phyloP scores from a whole-genome alignment of 148 eudicot genomes.

The Vaccinium macrocarpon region DNA sequence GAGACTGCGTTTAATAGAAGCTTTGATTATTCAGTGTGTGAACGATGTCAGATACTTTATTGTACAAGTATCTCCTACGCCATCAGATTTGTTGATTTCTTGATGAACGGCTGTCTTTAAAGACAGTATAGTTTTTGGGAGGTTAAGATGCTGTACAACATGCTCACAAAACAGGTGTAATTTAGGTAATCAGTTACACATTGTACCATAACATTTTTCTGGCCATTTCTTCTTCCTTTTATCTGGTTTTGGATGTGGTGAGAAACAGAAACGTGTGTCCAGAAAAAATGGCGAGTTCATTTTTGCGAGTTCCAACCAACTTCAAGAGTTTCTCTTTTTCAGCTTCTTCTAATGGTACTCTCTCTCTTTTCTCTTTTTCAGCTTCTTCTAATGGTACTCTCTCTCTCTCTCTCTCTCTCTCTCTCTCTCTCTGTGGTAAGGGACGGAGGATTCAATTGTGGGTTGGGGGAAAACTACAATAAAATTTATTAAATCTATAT shows the following conservation, averaged over 20 bases:
- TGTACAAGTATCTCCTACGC: background rate
- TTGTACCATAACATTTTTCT: background rate
- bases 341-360: constrained; percentile 28
- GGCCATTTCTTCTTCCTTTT: background rate
- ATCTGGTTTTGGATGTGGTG: background rate
- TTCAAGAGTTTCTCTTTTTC: constrained; percentile 20
- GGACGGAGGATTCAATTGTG: too few species aligned
- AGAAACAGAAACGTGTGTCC: background rate
- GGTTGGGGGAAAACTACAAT: too few species aligned
- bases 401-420: constrained; percentile 7
- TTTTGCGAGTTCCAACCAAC: constrained; percentile 15
- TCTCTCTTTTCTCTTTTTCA: too few species aligned
- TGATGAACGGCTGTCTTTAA: background rate
- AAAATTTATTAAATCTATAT: background rate
- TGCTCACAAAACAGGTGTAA: background rate
- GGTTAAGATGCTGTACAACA: background rate
- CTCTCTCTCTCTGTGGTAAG: background rate
- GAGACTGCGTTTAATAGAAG: background rate
- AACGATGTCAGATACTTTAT: background rate
- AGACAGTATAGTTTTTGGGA: background rate
- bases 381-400: too few species aligned
- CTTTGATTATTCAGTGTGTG: background rate
- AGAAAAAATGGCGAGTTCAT: constrained; percentile 19
- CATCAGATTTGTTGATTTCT: background rate
- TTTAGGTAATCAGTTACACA: background rate